Base-by-base conservation (phyloP, 129 eudicot genomes). In the Pseudognaphalium luteoalbum region DNA sequence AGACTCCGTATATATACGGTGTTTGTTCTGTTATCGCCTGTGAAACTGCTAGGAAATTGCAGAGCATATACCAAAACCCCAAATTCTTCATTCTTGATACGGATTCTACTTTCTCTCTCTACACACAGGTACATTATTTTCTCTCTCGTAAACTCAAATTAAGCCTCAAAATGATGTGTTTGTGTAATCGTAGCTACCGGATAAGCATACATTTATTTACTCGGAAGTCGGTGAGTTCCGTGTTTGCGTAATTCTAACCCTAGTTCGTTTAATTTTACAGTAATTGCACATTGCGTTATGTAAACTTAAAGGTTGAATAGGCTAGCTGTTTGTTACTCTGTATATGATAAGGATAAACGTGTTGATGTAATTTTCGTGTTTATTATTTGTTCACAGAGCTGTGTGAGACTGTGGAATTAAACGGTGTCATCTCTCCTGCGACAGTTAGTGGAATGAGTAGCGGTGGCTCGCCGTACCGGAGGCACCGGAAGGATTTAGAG, bases 341-440 rank as follows among this genome's bases (percentile, higher is more conserved):
- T 25, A 14, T 47, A 47, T 14, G 54, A 17, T 47, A 47, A 47
- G 54, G 1, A 47, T 44, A 11, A 3, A 3, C 16, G 3, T 47
- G 5, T 47, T 47, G 12, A 47, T 47, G 5, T 47, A 47, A 47
- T 47, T 14, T 12, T 14, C 12, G n/a, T 47, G 54, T 12, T 47
- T 14, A 47, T 47, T 47, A 47, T 47, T 47, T 14, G 54, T 47
- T 47, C n/a, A 14, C 17, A 47, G 54, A 47, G 54, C 54, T 14
- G 54, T 12, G 29, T 20, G 62, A 66, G 11, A 66, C 19, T 19
- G 78, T 8, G 47, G 5, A 68, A 63, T 22, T 68, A 76, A 51
- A 25, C 39, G 81, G 96, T 88, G 96, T 75, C 92, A 90, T 88
- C 90, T 89, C 84, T 88, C 87, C 97, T 90, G 97, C 98, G 88